These are phyloP conservation scores for Salix dunnii DNA, from an alignment of 345 rosid species.

Conservation along the genomic window DNA sequence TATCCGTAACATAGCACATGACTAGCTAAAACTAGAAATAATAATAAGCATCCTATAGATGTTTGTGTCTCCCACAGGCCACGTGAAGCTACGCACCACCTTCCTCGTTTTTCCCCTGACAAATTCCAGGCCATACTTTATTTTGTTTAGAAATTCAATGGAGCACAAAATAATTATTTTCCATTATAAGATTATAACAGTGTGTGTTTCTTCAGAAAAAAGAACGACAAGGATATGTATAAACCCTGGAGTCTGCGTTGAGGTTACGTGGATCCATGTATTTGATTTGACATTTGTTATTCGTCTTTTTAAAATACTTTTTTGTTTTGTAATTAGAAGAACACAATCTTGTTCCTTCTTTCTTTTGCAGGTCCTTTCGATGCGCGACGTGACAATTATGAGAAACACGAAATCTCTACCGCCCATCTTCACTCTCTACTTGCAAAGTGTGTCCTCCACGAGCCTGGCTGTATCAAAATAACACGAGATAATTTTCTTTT, in stretches of 20 bases:
- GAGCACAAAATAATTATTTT: too few relatives aligned
- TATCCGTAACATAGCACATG: too few relatives aligned
- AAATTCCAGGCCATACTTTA: too few relatives aligned
- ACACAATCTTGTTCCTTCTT: background rate
- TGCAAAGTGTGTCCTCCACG: background rate
- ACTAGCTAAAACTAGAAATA: too few relatives aligned
- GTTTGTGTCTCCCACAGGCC: too few relatives aligned
- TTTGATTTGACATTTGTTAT: conserved; percentile 33
- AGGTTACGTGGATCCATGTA: conserved; percentile 34
- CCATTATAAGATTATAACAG: background rate
- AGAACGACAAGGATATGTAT: conserved; percentile 1
- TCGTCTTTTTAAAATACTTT: conserved; percentile 12
- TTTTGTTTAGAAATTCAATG: background rate
- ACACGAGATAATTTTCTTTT: too few relatives aligned
- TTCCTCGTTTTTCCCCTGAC: background rate
- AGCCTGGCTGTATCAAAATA: background rate
- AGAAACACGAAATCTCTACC: background rate
- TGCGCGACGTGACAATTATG: conserved; percentile 3
- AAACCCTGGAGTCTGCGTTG: conserved; percentile 31
- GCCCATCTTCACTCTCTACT: background rate
- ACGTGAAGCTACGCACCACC: too few relatives aligned
- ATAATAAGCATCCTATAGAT: too few relatives aligned
- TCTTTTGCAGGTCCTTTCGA: background rate
- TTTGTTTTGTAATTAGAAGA: background rate
- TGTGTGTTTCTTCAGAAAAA: too few relatives aligned